A percentile compares a stretch with the other conserved stretches of the same genome.
These are phyloP conservation scores for Cladophialophora chaetospira DNA, from an alignment of 2,329 filamentous ascomycete species.

Conservation along the genomic window DNA sequence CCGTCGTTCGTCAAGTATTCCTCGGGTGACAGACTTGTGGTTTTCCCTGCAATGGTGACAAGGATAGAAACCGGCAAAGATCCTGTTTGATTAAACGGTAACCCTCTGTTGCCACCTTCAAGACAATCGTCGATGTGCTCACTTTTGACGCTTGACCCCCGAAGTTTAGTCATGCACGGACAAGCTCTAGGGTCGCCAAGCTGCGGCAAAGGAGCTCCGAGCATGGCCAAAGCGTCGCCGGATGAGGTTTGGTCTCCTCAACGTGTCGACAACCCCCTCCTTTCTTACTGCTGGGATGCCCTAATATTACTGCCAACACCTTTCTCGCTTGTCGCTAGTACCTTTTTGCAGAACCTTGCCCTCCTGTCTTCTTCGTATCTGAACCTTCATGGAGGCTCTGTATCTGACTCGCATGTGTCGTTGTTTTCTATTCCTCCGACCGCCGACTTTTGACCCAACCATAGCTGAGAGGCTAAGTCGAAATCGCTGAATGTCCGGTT, in stretches of 20 bases:
- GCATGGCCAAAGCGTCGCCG: slow-evolving; percentile 3
- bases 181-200: slow-evolving; percentile 1
- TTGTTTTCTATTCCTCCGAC: slow-evolving; percentile 11
- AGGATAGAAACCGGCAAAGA: no score
- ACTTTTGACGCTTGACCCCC: no score
- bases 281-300: slow-evolving; percentile 11
- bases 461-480: not conserved
- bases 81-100: no score
- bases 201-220: slow-evolving; percentile 11
- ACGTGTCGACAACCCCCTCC: slow-evolving; percentile 10
- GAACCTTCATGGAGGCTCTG: slow-evolving; percentile 12
- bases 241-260: slow-evolving; percentile 7
- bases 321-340: not conserved
- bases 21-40: no score
- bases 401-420: slow-evolving; percentile 4
- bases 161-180: no score
- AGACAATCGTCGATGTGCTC: no score
- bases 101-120: no score
- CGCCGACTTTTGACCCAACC: slow-evolving; percentile 1
- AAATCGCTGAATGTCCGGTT: not conserved
- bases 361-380: not conserved
- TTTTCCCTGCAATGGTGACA: no score
- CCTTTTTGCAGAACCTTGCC: not conserved
- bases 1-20: no score
- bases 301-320: not conserved